A percentile compares a stretch with the other conserved stretches of the same genome.
Evolutionary conservation across 306 rosid genomes (phyloP).

Genomic region (Ammopiptanthus mongolicus): DNA sequence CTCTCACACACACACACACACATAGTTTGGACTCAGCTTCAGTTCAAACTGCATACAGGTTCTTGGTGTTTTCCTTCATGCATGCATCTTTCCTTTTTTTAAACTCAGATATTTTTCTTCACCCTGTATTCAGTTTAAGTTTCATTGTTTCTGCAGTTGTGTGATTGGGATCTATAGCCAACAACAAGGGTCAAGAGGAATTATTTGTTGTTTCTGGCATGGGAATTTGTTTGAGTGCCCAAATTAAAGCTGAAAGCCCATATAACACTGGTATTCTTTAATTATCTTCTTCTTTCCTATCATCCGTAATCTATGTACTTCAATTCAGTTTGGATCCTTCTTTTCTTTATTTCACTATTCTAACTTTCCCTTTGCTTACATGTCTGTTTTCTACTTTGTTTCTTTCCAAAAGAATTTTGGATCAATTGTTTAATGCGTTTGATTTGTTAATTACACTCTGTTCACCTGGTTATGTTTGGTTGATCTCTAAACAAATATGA

Average conservation of each 20-base stretch:
- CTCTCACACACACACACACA: not conserved
- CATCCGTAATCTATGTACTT: not conserved
- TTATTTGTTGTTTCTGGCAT: slow-evolving; percentile 20
- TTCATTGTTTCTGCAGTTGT: not conserved
- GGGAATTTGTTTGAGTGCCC: slow-evolving; percentile 63
- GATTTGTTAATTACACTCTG: too few species aligned
- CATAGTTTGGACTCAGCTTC: not conserved
- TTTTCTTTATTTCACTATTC: slow-evolving; percentile 6
- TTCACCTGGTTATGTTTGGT: too few species aligned
- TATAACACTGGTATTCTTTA: slow-evolving; percentile 38
- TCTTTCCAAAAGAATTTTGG: not conserved
- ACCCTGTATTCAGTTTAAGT: not conserved
- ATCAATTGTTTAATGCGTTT: not conserved
- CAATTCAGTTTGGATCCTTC: slow-evolving; percentile 1
- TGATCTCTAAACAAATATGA: not conserved
- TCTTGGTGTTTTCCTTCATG: not conserved
- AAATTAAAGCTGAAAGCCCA: slow-evolving; percentile 47
- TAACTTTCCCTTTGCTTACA: not conserved
- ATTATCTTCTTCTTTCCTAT: not conserved
- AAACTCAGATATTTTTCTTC: not conserved
- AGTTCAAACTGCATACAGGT: slow-evolving; percentile 1
- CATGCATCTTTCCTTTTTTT: not conserved
- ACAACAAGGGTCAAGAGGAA: not conserved
- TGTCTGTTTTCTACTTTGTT: not conserved
- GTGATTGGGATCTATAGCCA: slow-evolving; percentile 16